Evolutionary conservation across 1,139 yeast species (phyloP), one percentile per base, ranked within the genome.

Genomic region (Diutina ranongensis): DNA sequence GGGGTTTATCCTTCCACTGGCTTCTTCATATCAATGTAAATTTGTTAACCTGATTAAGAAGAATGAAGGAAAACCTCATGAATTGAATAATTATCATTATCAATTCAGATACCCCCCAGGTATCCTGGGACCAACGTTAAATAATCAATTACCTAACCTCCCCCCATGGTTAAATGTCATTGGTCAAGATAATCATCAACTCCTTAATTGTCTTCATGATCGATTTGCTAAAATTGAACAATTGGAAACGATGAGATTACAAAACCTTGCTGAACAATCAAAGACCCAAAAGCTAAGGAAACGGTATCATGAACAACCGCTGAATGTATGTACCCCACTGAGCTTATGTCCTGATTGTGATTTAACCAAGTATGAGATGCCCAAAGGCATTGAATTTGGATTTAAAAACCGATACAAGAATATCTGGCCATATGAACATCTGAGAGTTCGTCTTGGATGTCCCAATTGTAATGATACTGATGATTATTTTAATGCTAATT

Each of bases 301-400:
- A 20, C 25, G 15, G 20, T 32, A 38, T 16, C n/a, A 38, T 4
- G 15, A n/a, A 5, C 20, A 22, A 7, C 40, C 32, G 15, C 33
- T 27, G 42, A 25, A 7, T 16, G 35, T 32, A n/a, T 31, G 36
- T 7, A 20, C 76, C 1, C 76, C 76, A 2, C 59, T 60, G 47
- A 62, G 69, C 1, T 62, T 69, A 44, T 72, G 77, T 51, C 71
- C 71, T 1, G 60, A 61, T 27, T 71, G 76, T 56, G 72, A 70
- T 49, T 56, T 57, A 2, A 69, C 65, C 44, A 52, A 61, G 9
- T 53, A 53, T 42, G 50, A 49, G 12, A 47, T 53, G n/a, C 56
- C 56, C 5, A 46, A 49, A 32, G 56, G 56, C 3, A 50, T 53
- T 10, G 56, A 53, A 40, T 47, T 46, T 28, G 56, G 56, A 25